Evolutionary conservation across 176 grass and related monocot genomes (phyloP), one percentile per base, ranked within the genome.

Genomic region (Rhynchospora breviuscula): DNA sequence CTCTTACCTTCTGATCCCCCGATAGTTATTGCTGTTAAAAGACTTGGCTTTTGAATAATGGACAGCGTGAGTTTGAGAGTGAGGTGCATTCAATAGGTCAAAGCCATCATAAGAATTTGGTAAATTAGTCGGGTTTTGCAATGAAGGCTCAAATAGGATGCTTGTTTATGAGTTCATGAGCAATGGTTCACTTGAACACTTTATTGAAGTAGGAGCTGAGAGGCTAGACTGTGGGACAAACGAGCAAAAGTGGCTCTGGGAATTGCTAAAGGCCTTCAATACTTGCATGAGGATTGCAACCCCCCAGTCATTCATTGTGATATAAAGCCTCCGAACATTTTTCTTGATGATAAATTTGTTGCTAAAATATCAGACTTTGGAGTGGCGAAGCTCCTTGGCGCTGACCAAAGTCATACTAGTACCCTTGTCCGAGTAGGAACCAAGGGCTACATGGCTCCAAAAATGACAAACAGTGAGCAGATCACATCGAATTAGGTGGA

Each of bases 111-210:
- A 92, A 52, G 26, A 92, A 92, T 48, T 80, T 92, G 85, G 87
- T 92, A 9, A 72, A 69, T 49, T 92, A 71, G 48, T 92, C 18
- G 90, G 87, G 14, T 87, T 85, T 29, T 92, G 90, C 33, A 51
- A 87, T 63, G 90, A 92, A 79, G 90, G 85, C 31, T 66, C 74
- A 31, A 52, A 89, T 62, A 79, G 91, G 56, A 64, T 90, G 17
- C 68, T 92, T 5, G 85, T 92, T 0, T 92, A 90, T 4, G 88
- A 92, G 68, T 90, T 86, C 85, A 88, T 90, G 85, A 81, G 35
- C 59, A 90, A 88, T 15, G 90, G 90, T 18, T 87, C 90, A 3
- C 51, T 92, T 63, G 49, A 22, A 9, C 14, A 0, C 19, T 84
- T 88, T 4, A n/a, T 92, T 7, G 35, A 40, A 40, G 90, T 92